These are phyloP conservation scores for Fusarium sp. DNA, from an alignment of 2,329 filamentous ascomycete genomes.

Conservation along the genomic window DNA sequence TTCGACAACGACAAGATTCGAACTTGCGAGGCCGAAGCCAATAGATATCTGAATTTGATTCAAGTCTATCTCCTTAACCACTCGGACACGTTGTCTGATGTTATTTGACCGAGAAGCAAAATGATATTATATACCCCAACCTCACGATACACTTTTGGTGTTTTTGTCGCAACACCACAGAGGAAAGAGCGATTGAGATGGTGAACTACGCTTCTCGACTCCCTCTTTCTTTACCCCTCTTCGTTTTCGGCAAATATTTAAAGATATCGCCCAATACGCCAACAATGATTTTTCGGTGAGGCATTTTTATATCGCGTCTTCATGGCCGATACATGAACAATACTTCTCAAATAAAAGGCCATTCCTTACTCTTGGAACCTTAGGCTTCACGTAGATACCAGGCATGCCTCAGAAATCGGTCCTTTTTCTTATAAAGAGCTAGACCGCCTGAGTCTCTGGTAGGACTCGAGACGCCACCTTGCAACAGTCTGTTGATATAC, in stretches of 20 bases:
- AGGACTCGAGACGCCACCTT: not conserved
- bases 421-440: not conserved
- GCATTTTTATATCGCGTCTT: not conserved
- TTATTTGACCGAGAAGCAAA: fast-evolving
- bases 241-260: not conserved
- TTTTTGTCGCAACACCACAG: not conserved
- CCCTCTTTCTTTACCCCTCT: too few relatives aligned
- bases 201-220: not conserved
- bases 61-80: constrained; percentile 26
- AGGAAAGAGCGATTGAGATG: not conserved
- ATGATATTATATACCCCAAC: fast-evolving
- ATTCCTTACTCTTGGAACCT: not conserved
- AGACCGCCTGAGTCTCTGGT: not conserved
- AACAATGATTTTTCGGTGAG: not conserved
- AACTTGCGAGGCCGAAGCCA: constrained; percentile 24
- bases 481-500: fast-evolving
- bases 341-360: not conserved
- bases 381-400: not conserved
- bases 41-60: not conserved
- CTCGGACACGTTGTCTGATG: constrained; percentile 19
- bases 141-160: not conserved
- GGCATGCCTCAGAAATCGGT: too few relatives aligned
- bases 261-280: not conserved
- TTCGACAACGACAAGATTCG: constrained; percentile 17
- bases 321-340: not conserved